Evolutionary conservation across 2,329 filamentous ascomycete species (phyloP), one percentile per base, ranked within the genome.

Genomic region (Fonsecaea multimorphosa): DNA sequence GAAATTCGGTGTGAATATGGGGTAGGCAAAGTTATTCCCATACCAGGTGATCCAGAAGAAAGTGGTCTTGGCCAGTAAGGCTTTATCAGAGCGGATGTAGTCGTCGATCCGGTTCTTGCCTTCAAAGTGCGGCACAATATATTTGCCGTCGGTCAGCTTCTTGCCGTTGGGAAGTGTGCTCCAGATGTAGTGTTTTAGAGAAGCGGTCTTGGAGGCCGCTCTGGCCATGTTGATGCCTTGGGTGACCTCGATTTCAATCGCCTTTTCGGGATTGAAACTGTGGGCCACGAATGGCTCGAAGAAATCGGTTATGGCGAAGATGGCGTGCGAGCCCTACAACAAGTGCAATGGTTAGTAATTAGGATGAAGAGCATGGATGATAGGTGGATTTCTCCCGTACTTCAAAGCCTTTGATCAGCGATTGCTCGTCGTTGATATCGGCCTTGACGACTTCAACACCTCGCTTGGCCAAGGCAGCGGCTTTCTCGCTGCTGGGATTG

Each of bases 151-250:
- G 4, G 75, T 75, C 16, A 77, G 72, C 12, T 64, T 69, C 36
- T 68, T 71, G 4, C 74, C 71, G 38, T 77, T 75, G 1, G 81
- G 81, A 4, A 81, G 73, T 0, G 81, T 83, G 7, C 78, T 81
- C 79, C 80, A 83, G 61, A 83, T 74, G 68, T 78, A 83, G 65
- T 82, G 79, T 61, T 80, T 72, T 0, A 84, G 74, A 0, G 78
- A 77, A 0, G 70, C 14, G 0, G 74, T 78, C 7, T 70, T 65
- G 0, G 76, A 74, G 0, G 81, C 81, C 2, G 80, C 80, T 4
- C 75, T 74, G 3, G 80, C 80, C 4, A 83, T 65, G 46, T 80
- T 82, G 68, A 76, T 78, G 5, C 77, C 80, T 46, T 81, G 79
- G 11, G 65, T 60, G 16, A 72, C 71, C 71, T 83, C 82, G 22